Base-by-base conservation (phyloP, 768 basidiomycete genomes). In the Mycena latifolia region DNA sequence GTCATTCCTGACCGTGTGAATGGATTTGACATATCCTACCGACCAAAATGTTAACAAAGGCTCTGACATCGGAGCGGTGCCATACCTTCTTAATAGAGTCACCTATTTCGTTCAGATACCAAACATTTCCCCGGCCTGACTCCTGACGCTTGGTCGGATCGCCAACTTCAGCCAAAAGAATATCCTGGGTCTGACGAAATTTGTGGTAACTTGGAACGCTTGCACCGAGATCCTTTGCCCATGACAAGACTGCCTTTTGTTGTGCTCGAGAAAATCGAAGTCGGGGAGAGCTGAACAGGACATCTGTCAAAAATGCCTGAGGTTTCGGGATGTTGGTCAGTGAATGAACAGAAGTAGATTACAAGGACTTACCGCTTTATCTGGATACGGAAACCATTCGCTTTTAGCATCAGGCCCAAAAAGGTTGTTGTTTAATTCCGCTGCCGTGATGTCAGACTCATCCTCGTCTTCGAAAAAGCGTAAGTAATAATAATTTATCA, bases 241-340 rank as follows among this genome's bases (percentile, higher is more conserved):
- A 81, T 0, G 51, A 51, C 3, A 79, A 56, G 5, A 81, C 61
- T 0, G 75, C 75, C 18, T 53, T 63, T 57, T 80, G 70, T 39
- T 80, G 78, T 2, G 61, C 63, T 3, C 67, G 56, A 1, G 75
- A 81, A 61, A 81, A 80, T n/a, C 71, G 66, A 0, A 78, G 70
- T 11, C 58, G 63, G 0, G 76, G 72, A 2, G 78, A 79, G 48
- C 75, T 77, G 46, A 80, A 80, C 2, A 80, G 62, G 3, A 79
- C 61, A 35, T 76, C 73, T 0, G 73, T 79, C 5, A 72, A 51
- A 37, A 78, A 76, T 28, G 73, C 65, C 74, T 78, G 12, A 14
- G 12, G 17, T 12, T 39, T 5, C 37, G 41, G 20, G 17, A 6
- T 17, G 3, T 22, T 11, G 14, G 10, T 15, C 33, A 24, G 2